Percentiles rank a stretch among this genome's conserved stretches.
These are phyloP conservation scores for Mixia osmundae DNA, from an alignment of 1,284 basidiomycete species.

Conservation along the genomic window DNA sequence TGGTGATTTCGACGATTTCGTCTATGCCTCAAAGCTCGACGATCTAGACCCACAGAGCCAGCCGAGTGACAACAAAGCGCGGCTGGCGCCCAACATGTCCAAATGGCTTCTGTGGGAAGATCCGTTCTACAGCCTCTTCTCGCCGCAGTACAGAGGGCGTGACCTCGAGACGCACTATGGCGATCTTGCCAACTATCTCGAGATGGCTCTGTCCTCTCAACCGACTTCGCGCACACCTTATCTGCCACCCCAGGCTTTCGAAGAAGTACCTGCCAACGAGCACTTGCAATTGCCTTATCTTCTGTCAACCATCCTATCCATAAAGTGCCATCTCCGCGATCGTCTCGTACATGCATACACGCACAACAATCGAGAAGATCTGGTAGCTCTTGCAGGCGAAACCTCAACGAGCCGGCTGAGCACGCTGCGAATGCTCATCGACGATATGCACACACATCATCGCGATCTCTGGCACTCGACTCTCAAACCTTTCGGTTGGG, in stretches of 20 bases:
- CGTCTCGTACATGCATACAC: slow-evolving; percentile 14
- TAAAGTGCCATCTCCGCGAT: slow-evolving; percentile 18
- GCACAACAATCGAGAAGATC: slow-evolving; percentile 9
- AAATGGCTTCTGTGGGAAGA: slow-evolving; percentile 24
- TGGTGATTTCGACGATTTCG: slow-evolving; percentile 22
- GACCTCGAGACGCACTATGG: slow-evolving; percentile 17
- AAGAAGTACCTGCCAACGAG: slow-evolving; percentile 13
- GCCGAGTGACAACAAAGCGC: slow-evolving; percentile 14
- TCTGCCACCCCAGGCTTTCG: slow-evolving; percentile 11
- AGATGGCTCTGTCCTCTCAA: slow-evolving; percentile 12
- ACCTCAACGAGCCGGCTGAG: slow-evolving; percentile 10
- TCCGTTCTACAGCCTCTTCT: slow-evolving; percentile 18
- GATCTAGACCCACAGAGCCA: slow-evolving; percentile 17
- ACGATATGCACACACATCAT: slow-evolving; percentile 19
- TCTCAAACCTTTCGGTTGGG: slow-evolving; percentile 20
- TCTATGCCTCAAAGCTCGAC: slow-evolving; percentile 22
- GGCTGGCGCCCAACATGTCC: slow-evolving; percentile 20
- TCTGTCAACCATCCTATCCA: slow-evolving; percentile 14
- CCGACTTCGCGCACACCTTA: slow-evolving; percentile 9
- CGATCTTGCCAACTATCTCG: slow-evolving; percentile 13
- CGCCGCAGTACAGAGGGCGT: slow-evolving; percentile 16
- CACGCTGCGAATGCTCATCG: slow-evolving; percentile 12
- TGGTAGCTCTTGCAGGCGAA: slow-evolving; percentile 13
- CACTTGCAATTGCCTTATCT: slow-evolving; percentile 14
- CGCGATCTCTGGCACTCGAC: slow-evolving; percentile 20